Conservation (phyloP, 2,329 filamentous ascomycete species). For the Pestalotiopsis sp. region DNA sequence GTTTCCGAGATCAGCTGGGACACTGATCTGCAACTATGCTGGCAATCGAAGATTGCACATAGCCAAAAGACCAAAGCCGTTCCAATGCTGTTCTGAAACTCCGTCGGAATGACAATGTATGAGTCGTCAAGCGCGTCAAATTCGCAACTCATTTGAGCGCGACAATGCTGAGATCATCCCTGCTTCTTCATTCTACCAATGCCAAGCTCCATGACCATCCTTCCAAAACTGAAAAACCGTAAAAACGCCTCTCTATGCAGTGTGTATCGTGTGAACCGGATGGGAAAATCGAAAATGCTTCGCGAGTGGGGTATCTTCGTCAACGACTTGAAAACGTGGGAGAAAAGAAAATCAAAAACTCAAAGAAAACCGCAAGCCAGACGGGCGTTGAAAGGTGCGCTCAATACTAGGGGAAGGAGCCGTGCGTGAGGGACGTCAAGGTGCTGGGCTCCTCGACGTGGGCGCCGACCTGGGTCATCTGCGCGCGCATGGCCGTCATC, state of each 20-base stretch:
- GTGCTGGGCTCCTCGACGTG: not conserved
- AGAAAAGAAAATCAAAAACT: not conserved
- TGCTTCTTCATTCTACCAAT: not conserved
- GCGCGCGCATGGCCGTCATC: constrained; percentile 44
- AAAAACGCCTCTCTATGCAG: constrained; percentile 4
- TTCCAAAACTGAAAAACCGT: not conserved
- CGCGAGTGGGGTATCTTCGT: constrained; percentile 13
- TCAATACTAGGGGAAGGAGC: not conserved
- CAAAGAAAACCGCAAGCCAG: not conserved
- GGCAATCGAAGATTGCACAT: no score
- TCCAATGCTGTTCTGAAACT: no score
- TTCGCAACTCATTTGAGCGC: not conserved
- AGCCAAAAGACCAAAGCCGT: no score
- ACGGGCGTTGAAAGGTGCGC: not conserved
- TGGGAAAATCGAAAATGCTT: not conserved
- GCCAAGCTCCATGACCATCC: not conserved
- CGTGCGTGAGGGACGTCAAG: not conserved
- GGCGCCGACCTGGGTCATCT: not conserved
- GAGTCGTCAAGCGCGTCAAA: no score
- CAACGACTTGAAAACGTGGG: not conserved
- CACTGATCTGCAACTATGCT: no score
- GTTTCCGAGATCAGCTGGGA: no score
- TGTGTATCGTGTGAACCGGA: not conserved
- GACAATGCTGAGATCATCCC: no score
- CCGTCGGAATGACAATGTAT: no score